phyloP scores from a whole-genome alignment of 1,139 yeast species.

The Nadsonia commutata region DNA sequence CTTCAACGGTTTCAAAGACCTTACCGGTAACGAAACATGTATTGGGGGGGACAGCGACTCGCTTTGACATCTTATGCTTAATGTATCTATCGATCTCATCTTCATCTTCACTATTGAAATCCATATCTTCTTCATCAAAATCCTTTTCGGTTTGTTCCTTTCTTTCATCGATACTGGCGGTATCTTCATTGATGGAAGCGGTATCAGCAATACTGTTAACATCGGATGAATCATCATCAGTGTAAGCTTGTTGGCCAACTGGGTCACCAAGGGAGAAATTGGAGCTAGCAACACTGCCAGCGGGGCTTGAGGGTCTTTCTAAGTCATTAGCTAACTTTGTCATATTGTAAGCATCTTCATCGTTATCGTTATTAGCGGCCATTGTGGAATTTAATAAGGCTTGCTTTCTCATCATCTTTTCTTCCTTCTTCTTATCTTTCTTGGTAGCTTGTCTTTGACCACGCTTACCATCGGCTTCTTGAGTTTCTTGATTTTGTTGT shows the following conservation, averaged over 20 bases:
- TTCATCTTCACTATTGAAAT: slow-evolving; percentile 18
- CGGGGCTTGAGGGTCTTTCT: slow-evolving; percentile 5
- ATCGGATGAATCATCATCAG: background rate
- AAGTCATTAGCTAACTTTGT: slow-evolving; percentile 3
- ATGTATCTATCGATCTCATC: slow-evolving; percentile 10
- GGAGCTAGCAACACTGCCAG: slow-evolving; percentile 6
- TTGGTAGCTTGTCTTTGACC: slow-evolving; percentile 22
- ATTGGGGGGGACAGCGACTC: slow-evolving; percentile 45
- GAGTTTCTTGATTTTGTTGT: slow-evolving; percentile 22
- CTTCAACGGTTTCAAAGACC: slow-evolving; percentile 36
- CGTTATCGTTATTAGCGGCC: background rate
- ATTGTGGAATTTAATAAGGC: slow-evolving; percentile 6
- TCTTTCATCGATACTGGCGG: slow-evolving; percentile 4
- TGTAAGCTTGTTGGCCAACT: background rate
- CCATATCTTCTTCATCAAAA: slow-evolving; percentile 17
- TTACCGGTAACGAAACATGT: slow-evolving; percentile 69
- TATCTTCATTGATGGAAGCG: background rate
- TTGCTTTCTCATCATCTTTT: slow-evolving; percentile 15
- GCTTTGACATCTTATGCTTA: slow-evolving; percentile 4
- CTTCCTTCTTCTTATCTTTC: slow-evolving; percentile 25
- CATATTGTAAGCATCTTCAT: slow-evolving; percentile 3
- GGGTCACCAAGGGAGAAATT: slow-evolving; percentile 4
- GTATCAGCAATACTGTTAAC: background rate
- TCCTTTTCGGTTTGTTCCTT: slow-evolving; percentile 3
- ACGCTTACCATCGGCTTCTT: slow-evolving; percentile 28